Percentiles rank a stretch among this genome's conserved stretches.
Evolutionary conservation across 2,329 filamentous ascomycete species (phyloP).

Genomic region (Aureobasidium sp.): DNA sequence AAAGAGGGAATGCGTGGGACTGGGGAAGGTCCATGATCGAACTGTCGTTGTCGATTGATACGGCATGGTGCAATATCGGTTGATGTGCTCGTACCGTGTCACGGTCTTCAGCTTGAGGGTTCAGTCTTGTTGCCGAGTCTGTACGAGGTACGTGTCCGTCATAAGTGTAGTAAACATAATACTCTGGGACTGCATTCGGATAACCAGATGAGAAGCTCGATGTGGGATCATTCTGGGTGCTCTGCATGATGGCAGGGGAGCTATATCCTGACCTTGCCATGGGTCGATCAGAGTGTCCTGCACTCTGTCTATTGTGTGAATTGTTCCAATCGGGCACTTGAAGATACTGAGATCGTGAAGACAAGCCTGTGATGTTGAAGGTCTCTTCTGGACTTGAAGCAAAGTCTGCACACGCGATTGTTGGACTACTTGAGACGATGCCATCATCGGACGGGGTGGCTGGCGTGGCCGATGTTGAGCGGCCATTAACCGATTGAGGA

Average conservation of each 20-base stretch:
- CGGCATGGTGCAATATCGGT: not conserved
- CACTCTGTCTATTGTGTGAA: not conserved
- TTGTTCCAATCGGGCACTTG: not conserved
- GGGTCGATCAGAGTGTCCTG: not conserved
- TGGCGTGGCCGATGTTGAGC: not conserved
- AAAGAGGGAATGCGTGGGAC: not conserved
- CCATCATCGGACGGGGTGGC: not conserved
- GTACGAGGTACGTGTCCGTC: not conserved
- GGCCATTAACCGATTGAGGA: not conserved
- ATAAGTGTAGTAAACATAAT: not conserved
- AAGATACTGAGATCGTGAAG: not conserved
- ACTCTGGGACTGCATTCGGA: not conserved
- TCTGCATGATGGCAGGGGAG: not conserved
- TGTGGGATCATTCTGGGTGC: too few species aligned
- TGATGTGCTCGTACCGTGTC: not conserved
- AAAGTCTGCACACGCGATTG: not conserved
- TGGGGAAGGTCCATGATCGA: not conserved
- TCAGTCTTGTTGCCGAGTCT: not conserved
- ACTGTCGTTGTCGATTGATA: not conserved
- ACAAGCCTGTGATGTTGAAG: too few species aligned
- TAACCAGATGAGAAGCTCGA: not conserved
- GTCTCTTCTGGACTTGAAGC: not conserved
- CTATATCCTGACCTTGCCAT: not conserved
- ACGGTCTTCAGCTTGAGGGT: not conserved
- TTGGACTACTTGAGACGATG: not conserved